Percentiles rank a stretch among this genome's conserved stretches.
These are phyloP conservation scores for Ilyonectria destructans DNA, from an alignment of 2,329 filamentous ascomycete species.

Conservation along the genomic window DNA sequence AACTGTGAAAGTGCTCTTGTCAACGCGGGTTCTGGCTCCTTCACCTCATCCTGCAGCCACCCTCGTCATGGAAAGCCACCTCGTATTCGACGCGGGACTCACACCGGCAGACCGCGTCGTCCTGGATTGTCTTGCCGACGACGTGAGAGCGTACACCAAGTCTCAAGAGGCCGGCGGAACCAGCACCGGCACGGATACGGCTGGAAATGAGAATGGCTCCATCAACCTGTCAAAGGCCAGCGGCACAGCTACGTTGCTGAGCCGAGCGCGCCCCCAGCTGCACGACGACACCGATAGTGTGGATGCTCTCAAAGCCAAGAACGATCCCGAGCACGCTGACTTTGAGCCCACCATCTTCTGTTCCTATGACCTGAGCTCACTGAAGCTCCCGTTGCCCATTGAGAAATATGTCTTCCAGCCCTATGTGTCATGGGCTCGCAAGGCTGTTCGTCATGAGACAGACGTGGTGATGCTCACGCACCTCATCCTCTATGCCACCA, in stretches of 20 bases:
- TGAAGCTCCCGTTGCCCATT: constrained; percentile 58
- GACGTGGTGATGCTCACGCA: constrained; percentile 87
- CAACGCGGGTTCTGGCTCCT: constrained; percentile 1
- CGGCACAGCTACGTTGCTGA: constrained; percentile 27
- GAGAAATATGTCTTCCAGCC: constrained; percentile 70
- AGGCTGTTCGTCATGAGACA: constrained; percentile 75
- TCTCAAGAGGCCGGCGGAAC: constrained; percentile 6
- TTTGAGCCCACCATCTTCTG: constrained; percentile 66
- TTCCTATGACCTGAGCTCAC: constrained; percentile 57
- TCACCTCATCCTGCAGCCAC: constrained; percentile 2
- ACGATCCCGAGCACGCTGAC: constrained; percentile 57
- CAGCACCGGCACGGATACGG: constrained; percentile 27
- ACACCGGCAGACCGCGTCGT: constrained; percentile 60
- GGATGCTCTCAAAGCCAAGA: constrained; percentile 56
- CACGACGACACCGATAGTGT: constrained; percentile 17
- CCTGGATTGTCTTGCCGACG: constrained; percentile 58
- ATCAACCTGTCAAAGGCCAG: constrained; percentile 4
- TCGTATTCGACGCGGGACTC: constrained; percentile 59
- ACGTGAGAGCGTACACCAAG: constrained; percentile 50
- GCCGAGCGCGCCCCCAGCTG: constrained; percentile 6
- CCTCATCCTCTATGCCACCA: constrained; percentile 79
- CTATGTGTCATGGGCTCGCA: constrained; percentile 71
- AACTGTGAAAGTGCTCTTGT: not conserved
- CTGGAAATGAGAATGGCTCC: constrained; percentile 19
- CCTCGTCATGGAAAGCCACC: constrained; percentile 42